Conservation (phyloP, 805 yeast species). For the Candida alai region DNA sequence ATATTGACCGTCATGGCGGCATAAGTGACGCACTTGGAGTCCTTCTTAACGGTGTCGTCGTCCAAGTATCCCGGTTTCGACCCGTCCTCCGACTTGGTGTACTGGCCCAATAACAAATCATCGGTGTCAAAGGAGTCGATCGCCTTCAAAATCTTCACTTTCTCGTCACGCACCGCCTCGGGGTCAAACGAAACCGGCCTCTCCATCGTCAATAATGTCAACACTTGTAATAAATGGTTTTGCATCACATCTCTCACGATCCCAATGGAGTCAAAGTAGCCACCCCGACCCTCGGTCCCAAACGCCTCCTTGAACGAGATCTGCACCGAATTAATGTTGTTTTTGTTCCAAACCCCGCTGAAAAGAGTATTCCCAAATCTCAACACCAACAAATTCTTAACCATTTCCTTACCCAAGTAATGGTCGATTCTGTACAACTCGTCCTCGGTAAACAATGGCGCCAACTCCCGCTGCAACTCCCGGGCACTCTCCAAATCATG, state of each 20-base stretch:
- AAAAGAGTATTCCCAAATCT: slow-evolving; percentile 90
- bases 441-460: slow-evolving; percentile 86
- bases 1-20: slow-evolving; percentile 81
- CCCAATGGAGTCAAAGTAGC: slow-evolving; percentile 92
- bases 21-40: slow-evolving; percentile 85
- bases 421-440: slow-evolving; percentile 96
- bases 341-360: slow-evolving; percentile 84
- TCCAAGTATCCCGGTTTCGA: slow-evolving; percentile 86
- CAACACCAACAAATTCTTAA: slow-evolving; percentile 82
- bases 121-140: slow-evolving; percentile 61
- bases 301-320: slow-evolving; percentile 96
- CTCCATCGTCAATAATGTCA: slow-evolving; percentile 92
- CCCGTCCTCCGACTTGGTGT: slow-evolving; percentile 80
- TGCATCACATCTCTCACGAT: slow-evolving; percentile 98
- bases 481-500: slow-evolving; percentile 79
- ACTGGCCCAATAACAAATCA: slow-evolving; percentile 84
- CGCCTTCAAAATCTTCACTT: slow-evolving; percentile 86
- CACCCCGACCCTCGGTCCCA: slow-evolving; percentile 99
- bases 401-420: slow-evolving; percentile 97
- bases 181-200: slow-evolving; percentile 89
- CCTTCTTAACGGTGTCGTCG: slow-evolving; percentile 81
- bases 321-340: slow-evolving; percentile 76
- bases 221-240: slow-evolving; percentile 90
- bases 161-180: slow-evolving; percentile 93
- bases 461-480: slow-evolving; percentile 68